Evolutionary conservation across 1,139 yeast genomes (phyloP), one percentile per base, ranked within the genome.

Genomic region (Candida mesenterica): DNA sequence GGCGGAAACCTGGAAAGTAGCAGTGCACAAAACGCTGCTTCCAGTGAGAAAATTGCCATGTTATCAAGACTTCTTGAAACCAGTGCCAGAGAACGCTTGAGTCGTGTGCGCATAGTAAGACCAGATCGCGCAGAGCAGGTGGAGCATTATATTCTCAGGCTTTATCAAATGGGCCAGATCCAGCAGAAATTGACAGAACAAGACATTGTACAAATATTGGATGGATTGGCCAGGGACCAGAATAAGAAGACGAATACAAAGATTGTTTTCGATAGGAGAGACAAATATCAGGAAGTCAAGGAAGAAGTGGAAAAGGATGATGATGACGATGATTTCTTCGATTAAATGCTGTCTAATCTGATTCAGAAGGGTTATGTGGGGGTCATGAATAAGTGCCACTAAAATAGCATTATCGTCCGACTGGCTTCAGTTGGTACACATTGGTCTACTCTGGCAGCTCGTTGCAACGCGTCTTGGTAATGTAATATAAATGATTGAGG

Each of bases 41-140:
- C 44, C 28, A 36, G 48, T 18, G 61, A 57, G 42, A 62, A 61
- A 32, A 53, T 55, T 28, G 50, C 71, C 14, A 60, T 72, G 61
- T 63, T 90, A 37, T 74, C 87, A 3, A 90, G 85, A 47, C 73
- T 87, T 12, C 66, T 92, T 32, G 86, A 85, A 40, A 81, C 89
- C 5, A 78, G 75, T 34, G 98, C 97, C 1, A 72, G 95, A 35
- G 97, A 92, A 57, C 72, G 98, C 44, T 71, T 92, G 37, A 78
- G 92, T 24, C 71, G 98, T 40, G 95, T 92, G 20, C 71, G 90
- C 30, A 77, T 92, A 53, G 98, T 92, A 28, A 76, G 92, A 52
- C 94, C 95, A 2, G 97, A 92, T 39, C 71, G 97, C 36, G 97
- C 96, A 1, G 75, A 77, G 33, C 86, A 87, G 4, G 97, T 90